Evolutionary conservation across 306 rosid genomes (phyloP).

Genomic region (Luffa acutangula): DNA sequence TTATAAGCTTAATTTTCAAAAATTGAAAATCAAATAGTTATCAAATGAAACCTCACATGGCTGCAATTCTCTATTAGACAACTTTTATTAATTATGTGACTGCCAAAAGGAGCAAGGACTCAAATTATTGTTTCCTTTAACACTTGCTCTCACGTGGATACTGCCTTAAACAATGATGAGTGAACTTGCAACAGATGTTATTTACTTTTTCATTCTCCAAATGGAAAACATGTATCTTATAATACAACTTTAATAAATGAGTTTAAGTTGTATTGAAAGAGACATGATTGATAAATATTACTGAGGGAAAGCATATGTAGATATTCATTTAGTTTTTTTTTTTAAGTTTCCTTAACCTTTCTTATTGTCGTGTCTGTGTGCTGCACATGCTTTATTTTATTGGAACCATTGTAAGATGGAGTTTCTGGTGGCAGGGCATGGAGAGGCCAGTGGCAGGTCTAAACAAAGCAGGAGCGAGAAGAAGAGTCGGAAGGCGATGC

Average conservation of each 20-base stretch:
- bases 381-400: not conserved
- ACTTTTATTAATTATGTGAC: not conserved
- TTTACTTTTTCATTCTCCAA: not conserved
- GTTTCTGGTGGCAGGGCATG: conserved; percentile 18
- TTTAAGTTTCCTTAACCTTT: not conserved
- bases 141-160: not conserved
- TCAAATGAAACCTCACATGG: not conserved
- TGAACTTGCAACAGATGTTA: not conserved
- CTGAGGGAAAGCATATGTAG: no score
- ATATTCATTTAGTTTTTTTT: not conserved
- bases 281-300: no score
- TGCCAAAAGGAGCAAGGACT: not conserved
- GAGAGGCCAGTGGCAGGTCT: conserved; percentile 68
- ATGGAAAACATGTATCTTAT: not conserved
- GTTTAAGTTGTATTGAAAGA: not conserved
- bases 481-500: conserved; percentile 88
- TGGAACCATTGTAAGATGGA: not conserved
- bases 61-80: not conserved
- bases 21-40: no score
- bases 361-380: not conserved
- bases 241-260: not conserved
- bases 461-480: conserved; percentile 89
- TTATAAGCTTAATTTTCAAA: no score
- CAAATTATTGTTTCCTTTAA: not conserved
- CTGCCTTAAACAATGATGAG: not conserved